Base-by-base conservation (phyloP, 2,329 filamentous ascomycete genomes). In the Fusarium sp. region DNA sequence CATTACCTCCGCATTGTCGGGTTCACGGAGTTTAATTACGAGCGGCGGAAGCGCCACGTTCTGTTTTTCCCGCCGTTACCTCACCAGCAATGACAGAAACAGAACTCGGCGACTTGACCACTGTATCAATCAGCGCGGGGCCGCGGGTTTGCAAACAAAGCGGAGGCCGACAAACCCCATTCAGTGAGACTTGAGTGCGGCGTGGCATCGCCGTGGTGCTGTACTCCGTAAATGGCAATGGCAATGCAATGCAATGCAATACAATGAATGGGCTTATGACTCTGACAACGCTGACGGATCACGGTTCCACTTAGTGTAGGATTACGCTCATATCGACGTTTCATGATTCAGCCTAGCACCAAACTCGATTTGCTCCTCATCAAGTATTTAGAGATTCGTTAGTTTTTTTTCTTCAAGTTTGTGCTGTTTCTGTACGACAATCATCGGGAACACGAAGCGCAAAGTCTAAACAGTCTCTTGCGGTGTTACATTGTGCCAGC, bases 1-100 rank as follows among this genome's bases (percentile, higher is more conserved):
- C 30, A 39, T 61, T 65, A 58, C 48, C 49, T 68, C 65, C 62
- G 59, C 55, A 51, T 59, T 32, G 43, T 73, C 71, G 71, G 71
- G 39, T 56, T 73, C 57, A 71, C 71, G 71, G 71, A 62, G 33
- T 63, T 68, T 68, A 50, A 55, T 65, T 60, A 52, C 53, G 65
- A 73, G 70, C 70, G 68, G 71, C 45, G 41, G 50, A 52, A 63
- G 53, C 67, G 54, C 64, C 57, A 64, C 53, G 47, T 37, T 54
- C 23, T 49, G 62, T 51, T 47, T 25, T 19, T 54, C 49, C 27
- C 49, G 30, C 19, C 13, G 37, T 47, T 45, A 41, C 50, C 41
- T 50, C 19, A 43, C 23, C 20, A 32, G 39, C 45, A 23, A 19
- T 27, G 27, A 17, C 37, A 33, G 25, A 30, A 50, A 22, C 27